These are phyloP conservation scores for Starmerella riodocensis DNA, from an alignment of 805 yeast genomes.

Conservation along the genomic window DNA sequence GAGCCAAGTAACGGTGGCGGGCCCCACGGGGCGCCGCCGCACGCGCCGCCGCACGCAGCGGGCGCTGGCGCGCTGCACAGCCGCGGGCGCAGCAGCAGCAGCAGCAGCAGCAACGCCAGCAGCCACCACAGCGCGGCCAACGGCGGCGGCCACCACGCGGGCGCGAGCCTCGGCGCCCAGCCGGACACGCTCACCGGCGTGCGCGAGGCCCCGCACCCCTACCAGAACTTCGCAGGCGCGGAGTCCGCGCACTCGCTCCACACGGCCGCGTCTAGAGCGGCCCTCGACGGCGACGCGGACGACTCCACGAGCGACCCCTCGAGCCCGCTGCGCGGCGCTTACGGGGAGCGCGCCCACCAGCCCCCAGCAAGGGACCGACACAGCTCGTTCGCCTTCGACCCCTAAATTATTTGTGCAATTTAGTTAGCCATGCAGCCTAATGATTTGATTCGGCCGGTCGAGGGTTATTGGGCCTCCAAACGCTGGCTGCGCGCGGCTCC, in stretches of 20 bases:
- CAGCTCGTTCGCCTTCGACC: slow-evolving; percentile 5
- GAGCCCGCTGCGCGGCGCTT: slow-evolving; percentile 1
- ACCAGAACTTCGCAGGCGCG: slow-evolving; percentile 11
- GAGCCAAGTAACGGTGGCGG: too few relatives aligned
- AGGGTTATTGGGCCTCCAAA: too few relatives aligned
- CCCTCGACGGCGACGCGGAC: neutral
- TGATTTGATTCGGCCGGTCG: neutral
- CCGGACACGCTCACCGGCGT: slow-evolving; percentile 3
- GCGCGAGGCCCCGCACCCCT: slow-evolving; percentile 14
- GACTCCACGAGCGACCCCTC: neutral
- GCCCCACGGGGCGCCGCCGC: too few relatives aligned
- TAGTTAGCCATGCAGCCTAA: neutral
- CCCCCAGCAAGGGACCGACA: slow-evolving; percentile 8
- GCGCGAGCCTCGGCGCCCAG: neutral
- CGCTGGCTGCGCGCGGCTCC: too few relatives aligned
- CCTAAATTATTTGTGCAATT: slow-evolving; percentile 1
- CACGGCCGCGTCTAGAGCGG: neutral
- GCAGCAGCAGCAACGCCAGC: neutral
- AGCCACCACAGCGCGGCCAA: neutral
- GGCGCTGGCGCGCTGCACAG: neutral
- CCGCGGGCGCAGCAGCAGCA: neutral
- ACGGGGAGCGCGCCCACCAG: slow-evolving; percentile 6
- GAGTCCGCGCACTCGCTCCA: slow-evolving; percentile 4
- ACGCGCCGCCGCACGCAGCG: too few relatives aligned
- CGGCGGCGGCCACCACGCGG: neutral